Base-by-base conservation (phyloP, 164 flowering plant species). In the Cinnamomum micranthum region DNA sequence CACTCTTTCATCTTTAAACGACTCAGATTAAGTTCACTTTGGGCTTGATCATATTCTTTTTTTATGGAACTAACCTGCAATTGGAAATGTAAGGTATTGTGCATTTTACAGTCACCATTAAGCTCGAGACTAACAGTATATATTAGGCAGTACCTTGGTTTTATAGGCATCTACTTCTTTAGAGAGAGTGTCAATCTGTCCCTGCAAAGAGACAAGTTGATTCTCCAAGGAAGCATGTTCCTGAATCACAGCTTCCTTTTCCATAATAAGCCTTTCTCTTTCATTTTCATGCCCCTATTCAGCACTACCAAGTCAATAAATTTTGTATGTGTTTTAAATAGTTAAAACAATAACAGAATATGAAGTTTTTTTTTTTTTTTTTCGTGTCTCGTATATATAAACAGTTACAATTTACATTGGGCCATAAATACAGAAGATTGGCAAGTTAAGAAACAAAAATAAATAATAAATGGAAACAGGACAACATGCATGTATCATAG, bases 241-340 rank as follows among this genome's bases (percentile, higher is more conserved):
- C 77, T 85, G 80, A 59, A 81, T 73, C n/a, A 85, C 85, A 64
- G 93, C 98, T 83, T 96, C 99, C 87, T 82, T 88, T 79, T 96
- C 95, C 99, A 96, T 88, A 63, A 90, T 72, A 69, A 96, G 93
- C 82, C 83, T 91, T 88, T 94, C 95, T 70, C 81, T 87, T 79
- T 91, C 90, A 88, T 85, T 96, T 76, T 87, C 93, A 84, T 91
- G 95, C 15, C 86, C 91, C 99, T 94, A 68, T 6, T 22, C 62
- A 31, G 11, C 73, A 71, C 11, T 59, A 77, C 72, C 63, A 73
- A 64, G 33, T 58, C 25, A 83, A 52, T 75, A 71, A 20, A 33
- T 9, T 41, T 41, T 41, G 47, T 9, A 1, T 41, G 47, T 41
- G 11, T 41, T 41, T 6, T 7, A 41, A 41, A 41, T 41, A 41